Conservation (phyloP, 805 yeast genomes). For the Myxozyma mucilagina region DNA sequence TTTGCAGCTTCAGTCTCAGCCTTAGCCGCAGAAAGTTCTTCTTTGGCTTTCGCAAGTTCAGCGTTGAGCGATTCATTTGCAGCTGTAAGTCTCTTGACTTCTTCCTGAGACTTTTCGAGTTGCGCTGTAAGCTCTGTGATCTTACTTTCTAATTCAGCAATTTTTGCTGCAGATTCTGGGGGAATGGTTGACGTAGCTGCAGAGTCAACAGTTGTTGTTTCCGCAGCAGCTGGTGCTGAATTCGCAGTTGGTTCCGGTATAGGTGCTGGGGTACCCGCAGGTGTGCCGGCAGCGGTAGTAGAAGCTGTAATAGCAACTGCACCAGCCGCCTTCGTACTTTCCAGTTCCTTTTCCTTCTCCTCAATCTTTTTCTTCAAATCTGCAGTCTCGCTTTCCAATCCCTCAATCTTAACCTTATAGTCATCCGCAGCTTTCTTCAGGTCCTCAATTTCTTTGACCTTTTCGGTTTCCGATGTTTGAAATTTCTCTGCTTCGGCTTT, state of each 20-base stretch:
- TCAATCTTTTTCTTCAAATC: constrained; percentile 20
- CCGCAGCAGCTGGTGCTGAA: constrained; percentile 4
- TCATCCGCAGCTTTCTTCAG: constrained; percentile 27
- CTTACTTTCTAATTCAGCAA: constrained; percentile 40
- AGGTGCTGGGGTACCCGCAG: constrained; percentile 2
- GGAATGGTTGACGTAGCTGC: constrained; percentile 4
- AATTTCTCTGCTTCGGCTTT: constrained; percentile 26
- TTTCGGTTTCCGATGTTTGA: constrained; percentile 19
- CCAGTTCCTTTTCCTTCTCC: constrained; percentile 18
- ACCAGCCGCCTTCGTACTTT: constrained; percentile 10
- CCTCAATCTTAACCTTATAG: constrained; percentile 19
- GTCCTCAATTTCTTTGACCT: constrained; percentile 28
- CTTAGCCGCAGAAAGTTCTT: constrained; percentile 14
- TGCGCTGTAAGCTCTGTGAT: constrained; percentile 37
- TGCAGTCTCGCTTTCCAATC: constrained; percentile 24
- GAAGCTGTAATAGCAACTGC: constrained; percentile 14
- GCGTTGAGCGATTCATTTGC: not conserved
- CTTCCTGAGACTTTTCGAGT: constrained; percentile 13
- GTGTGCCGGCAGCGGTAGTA: constrained; percentile 3
- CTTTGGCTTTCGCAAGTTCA: constrained; percentile 18
- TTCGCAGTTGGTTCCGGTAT: not conserved
- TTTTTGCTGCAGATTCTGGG: not conserved
- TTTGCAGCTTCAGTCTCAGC: constrained; percentile 31
- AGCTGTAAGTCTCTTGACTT: constrained; percentile 8
- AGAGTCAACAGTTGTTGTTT: not conserved